Evolutionary conservation across 2,329 filamentous ascomycete genomes (phyloP).

Genomic region (Talaromyces sp.): DNA sequence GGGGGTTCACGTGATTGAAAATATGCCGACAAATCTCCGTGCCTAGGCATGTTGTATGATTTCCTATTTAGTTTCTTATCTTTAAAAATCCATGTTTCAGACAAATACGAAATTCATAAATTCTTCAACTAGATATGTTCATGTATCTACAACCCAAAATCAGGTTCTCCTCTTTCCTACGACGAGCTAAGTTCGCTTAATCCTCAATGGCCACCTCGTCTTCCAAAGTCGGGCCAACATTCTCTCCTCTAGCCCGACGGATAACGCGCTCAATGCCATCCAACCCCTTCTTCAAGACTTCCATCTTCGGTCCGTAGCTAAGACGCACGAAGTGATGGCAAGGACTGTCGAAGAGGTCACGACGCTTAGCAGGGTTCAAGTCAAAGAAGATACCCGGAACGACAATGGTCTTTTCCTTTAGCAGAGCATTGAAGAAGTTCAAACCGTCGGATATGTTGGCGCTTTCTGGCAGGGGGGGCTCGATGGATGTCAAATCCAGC

Average conservation of each 20-base stretch:
- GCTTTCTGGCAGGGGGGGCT: constrained; percentile 50
- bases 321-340: constrained; percentile 89
- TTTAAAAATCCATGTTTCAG: background rate
- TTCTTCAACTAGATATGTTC: background rate
- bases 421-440: constrained; percentile 93
- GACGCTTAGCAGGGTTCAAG: constrained; percentile 79
- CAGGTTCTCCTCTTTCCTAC: background rate
- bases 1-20: background rate
- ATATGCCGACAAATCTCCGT: background rate
- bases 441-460: constrained; percentile 82
- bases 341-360: constrained; percentile 89
- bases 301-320: constrained; percentile 78
- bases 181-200: too few species aligned
- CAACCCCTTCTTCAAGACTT: constrained; percentile 69
- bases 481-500: constrained; percentile 53
- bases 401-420: constrained; percentile 92
- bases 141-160: constrained; percentile 2
- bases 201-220: constrained; percentile 37
- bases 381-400: constrained; percentile 98
- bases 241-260: constrained; percentile 39
- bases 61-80: background rate
- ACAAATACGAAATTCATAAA: background rate
- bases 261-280: constrained; percentile 82
- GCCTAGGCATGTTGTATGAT: background rate
- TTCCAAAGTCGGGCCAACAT: constrained; percentile 24